These are phyloP conservation scores for Vinca major DNA, from an alignment of 305 asterid genomes.

Conservation along the genomic window DNA sequence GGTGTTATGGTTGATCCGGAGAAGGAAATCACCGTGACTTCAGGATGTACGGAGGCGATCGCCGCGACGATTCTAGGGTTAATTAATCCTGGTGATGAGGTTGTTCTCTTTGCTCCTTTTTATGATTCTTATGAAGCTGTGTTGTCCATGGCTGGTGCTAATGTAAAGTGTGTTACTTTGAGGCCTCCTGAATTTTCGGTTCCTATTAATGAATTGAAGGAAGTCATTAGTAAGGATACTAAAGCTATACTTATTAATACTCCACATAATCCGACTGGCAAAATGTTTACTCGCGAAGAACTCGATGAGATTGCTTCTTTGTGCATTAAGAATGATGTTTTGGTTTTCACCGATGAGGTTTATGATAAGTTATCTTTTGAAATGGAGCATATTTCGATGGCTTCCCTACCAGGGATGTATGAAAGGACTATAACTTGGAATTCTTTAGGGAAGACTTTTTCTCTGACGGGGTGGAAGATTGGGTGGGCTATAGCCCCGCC, in stretches of 20 bases:
- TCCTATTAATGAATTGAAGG: slow-evolving; percentile 74
- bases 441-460: slow-evolving; percentile 89
- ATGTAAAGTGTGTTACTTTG: slow-evolving; percentile 53
- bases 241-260: slow-evolving; percentile 82
- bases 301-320: slow-evolving; percentile 50
- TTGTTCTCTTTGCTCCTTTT: slow-evolving; percentile 80
- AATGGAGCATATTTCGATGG: slow-evolving; percentile 82
- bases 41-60: slow-evolving; percentile 88
- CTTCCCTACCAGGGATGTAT: slow-evolving; percentile 85
- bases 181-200: slow-evolving; percentile 70
- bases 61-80: slow-evolving; percentile 88
- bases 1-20: slow-evolving; percentile 72
- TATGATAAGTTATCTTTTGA: slow-evolving; percentile 84
- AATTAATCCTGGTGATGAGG: slow-evolving; percentile 92
- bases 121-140: slow-evolving; percentile 94
- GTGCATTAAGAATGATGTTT: slow-evolving; percentile 66
- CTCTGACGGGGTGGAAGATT: slow-evolving; percentile 89
- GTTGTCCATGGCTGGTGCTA: slow-evolving; percentile 90
- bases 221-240: slow-evolving; percentile 52
- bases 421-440: slow-evolving; percentile 79
- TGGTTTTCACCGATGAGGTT: slow-evolving; percentile 78
- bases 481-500: slow-evolving; percentile 97
- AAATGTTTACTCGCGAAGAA: slow-evolving; percentile 74
- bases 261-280: slow-evolving; percentile 94
- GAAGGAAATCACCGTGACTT: slow-evolving; percentile 70